A percentile compares a stretch with the other conserved stretches of the same genome.
phyloP scores from a whole-genome alignment of 306 rosid species.

The Quercus ilex region DNA sequence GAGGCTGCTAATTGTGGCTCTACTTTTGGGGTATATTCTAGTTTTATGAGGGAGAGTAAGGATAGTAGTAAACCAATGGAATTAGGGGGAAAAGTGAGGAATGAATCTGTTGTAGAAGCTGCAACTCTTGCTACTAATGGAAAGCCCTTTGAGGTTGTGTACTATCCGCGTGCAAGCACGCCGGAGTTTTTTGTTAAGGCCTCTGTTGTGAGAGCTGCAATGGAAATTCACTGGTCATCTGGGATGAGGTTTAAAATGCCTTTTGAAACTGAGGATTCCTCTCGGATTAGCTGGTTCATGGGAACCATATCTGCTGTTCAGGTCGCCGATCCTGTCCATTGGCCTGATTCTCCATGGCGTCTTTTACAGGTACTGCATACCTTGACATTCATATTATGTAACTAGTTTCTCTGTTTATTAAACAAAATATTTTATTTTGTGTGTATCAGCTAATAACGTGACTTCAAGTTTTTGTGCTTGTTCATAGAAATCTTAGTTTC shows the following conservation, averaged over 20 bases:
- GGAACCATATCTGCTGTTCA: constrained; percentile 82
- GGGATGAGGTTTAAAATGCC: constrained; percentile 99
- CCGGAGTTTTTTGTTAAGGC: constrained; percentile 88
- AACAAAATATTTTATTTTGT: not conserved
- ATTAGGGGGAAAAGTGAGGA: constrained; percentile 38
- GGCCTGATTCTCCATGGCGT: constrained; percentile 98
- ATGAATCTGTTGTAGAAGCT: constrained; percentile 70
- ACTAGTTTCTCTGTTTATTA: not conserved
- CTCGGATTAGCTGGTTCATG: constrained; percentile 98
- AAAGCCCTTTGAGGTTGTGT: constrained; percentile 74
- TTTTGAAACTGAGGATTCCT: constrained; percentile 92
- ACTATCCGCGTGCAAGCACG: constrained; percentile 80
- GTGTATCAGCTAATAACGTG: too few species aligned
- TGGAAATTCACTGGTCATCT: constrained; percentile 78
- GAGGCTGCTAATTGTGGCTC: constrained; percentile 22
- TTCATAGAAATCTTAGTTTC: too few species aligned
- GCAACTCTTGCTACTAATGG: constrained; percentile 69
- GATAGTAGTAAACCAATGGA: constrained; percentile 18
- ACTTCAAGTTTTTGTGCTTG: too few species aligned
- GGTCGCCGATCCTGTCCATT: constrained; percentile 62
- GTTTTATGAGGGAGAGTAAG: constrained; percentile 34
- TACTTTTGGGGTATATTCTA: constrained; percentile 41
- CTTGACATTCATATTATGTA: not conserved
- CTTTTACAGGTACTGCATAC: constrained; percentile 59
- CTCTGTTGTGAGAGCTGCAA: constrained; percentile 62